A percentile compares a stretch with the other conserved stretches of the same genome.
phyloP scores from a whole-genome alignment of 78 protist species.

The Emiliania huxleyi region DNA sequence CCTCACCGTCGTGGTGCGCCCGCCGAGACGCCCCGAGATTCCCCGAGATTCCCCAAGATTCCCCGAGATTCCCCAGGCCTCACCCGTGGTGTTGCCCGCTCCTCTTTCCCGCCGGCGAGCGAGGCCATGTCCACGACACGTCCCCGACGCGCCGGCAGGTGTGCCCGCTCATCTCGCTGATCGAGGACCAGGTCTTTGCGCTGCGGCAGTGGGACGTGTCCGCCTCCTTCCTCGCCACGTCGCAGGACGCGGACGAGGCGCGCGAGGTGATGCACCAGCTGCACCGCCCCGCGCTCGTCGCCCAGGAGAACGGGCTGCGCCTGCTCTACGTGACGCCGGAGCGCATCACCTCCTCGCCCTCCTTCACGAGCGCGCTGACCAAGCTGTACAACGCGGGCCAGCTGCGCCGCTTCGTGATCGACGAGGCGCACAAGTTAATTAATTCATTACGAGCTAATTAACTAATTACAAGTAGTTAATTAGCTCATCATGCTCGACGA shows the following conservation, averaged over 20 bases:
- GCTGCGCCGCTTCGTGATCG: slow-evolving; percentile 42
- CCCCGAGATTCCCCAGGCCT: neutral
- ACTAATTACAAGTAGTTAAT: too few relatives aligned
- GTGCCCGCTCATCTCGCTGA: neutral
- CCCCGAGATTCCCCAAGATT: neutral
- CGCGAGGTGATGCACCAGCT: neutral
- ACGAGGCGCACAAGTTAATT: slow-evolving; percentile 35
- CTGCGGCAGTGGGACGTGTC: neutral
- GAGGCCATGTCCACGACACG: too few relatives aligned
- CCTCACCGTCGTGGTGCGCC: slow-evolving; percentile 59
- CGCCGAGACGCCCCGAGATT: slow-evolving; percentile 22
- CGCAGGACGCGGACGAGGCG: neutral
- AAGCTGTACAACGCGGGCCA: slow-evolving; percentile 6
- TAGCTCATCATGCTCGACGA: too few relatives aligned
- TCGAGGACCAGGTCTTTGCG: neutral
- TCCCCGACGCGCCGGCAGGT: too few relatives aligned
- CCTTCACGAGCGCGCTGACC: neutral
- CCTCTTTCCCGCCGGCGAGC: too few relatives aligned
- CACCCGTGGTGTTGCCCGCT: too few relatives aligned
- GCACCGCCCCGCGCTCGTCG: neutral
- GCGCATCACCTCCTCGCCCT: neutral
- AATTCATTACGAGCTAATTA: too few relatives aligned
- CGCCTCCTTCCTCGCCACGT: neutral
- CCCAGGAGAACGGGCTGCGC: neutral
- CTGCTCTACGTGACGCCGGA: slow-evolving; percentile 68